These are phyloP conservation scores for Pholiota microspora DNA, from an alignment of 768 basidiomycete species.

Conservation along the genomic window DNA sequence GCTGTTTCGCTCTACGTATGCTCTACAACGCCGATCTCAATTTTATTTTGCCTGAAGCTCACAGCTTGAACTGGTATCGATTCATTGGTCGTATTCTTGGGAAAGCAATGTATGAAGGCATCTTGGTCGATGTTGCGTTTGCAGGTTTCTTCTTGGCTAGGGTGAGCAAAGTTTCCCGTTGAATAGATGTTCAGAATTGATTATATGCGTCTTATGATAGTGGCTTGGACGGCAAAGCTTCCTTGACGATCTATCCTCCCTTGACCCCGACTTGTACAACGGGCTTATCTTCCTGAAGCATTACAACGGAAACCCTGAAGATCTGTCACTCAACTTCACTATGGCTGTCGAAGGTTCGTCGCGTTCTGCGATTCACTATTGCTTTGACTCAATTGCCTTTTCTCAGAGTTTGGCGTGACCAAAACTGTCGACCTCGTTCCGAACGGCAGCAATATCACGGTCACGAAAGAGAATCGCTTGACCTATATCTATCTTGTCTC, in stretches of 20 bases:
- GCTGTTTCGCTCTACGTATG: slow-evolving; percentile 23
- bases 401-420: slow-evolving; percentile 18
- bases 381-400: not conserved
- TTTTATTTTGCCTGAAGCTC: slow-evolving; percentile 44
- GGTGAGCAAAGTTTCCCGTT: slow-evolving; percentile 33
- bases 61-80: slow-evolving; percentile 88
- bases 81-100: slow-evolving; percentile 94
- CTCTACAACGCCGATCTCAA: not conserved
- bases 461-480: slow-evolving; percentile 72
- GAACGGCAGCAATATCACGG: slow-evolving; percentile 16
- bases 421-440: slow-evolving; percentile 18
- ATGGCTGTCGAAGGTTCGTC: slow-evolving; percentile 87
- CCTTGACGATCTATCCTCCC: slow-evolving; percentile 87
- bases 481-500: slow-evolving; percentile 89
- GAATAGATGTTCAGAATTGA: not conserved
- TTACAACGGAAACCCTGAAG: slow-evolving; percentile 82
- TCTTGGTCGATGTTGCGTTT: slow-evolving; percentile 92
- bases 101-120: slow-evolving; percentile 96
- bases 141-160: slow-evolving; percentile 94
- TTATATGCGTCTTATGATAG: slow-evolving; percentile 31
- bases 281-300: slow-evolving; percentile 93
- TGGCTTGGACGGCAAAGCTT: slow-evolving; percentile 93
- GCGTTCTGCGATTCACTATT: slow-evolving; percentile 17
- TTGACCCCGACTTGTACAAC: slow-evolving; percentile 90
- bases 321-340: slow-evolving; percentile 87